Evolutionary conservation across 345 rosid species (phyloP), one percentile per base, ranked within the genome.

Genomic region (Salix caprea): DNA sequence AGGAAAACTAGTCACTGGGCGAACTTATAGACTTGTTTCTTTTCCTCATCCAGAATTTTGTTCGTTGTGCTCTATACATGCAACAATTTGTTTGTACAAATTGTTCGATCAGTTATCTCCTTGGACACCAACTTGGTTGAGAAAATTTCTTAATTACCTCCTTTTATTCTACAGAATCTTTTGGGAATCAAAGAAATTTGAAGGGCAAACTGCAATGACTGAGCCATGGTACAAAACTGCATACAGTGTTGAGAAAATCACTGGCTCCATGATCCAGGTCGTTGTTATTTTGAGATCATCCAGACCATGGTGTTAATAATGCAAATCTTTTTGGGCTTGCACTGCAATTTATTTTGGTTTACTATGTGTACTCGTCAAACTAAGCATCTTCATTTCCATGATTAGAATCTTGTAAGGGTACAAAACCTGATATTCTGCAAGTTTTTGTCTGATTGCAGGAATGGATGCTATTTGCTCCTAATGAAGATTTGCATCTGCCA

Each of bases 211-310:
- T 67, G 87, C 89, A 72, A 87, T 76, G 91, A 86, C 74, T 54
- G 97, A 95, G 85, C 99, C 97, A 37, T 95, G 97, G 97, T 95
- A 95, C 85, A 88, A 88, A 77, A 95, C 99, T 65, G 86, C 94
- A 71, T 91, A 92, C 82, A 86, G 90, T 69, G 69, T 90, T 62
- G 95, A 90, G 86, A 87, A 84, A 83, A 84, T 91, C 79, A 82
- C 77, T 3, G 79, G 80, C 76, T 78, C 89, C 64, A 73, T 75
- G 67, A 89, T 94, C 80, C 83, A 94, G 98, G 98, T 92, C 73
- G 79, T 67, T 60, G 62, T 67, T 64, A 18, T 14, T 26, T 32
- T 82, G 58, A 65, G 67, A 69, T 44, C 32, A 30, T 70, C 70
- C 21, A 76, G 18, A 74, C 40, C 46, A 1, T 60, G n/a, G 44